Evolutionary conservation across 768 basidiomycete species (phyloP).

Genomic region (Auricularia heimuer): DNA sequence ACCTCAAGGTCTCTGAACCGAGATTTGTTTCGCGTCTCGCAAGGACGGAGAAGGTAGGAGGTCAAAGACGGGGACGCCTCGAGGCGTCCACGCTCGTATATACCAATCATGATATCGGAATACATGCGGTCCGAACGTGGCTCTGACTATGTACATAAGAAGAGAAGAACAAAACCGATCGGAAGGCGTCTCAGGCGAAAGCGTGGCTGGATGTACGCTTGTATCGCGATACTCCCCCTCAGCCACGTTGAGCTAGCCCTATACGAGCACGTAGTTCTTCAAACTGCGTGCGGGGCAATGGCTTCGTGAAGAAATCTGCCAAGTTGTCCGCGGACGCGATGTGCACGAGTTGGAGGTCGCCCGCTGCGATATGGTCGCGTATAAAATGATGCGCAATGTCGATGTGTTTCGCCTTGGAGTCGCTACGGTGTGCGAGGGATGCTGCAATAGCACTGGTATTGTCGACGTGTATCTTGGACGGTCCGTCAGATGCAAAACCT

Average conservation of each 20-base stretch:
- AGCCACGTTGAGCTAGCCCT: neutral
- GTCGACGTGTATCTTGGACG: constrained; percentile 10
- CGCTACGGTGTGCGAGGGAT: constrained; percentile 18
- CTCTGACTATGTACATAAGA: too few species aligned
- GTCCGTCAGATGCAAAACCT: neutral
- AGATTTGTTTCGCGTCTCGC: too few species aligned
- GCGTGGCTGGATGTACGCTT: too few species aligned
- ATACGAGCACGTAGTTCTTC: neutral
- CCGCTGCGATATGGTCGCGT: constrained; percentile 18
- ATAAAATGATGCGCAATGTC: constrained; percentile 29
- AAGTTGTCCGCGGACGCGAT: constrained; percentile 24
- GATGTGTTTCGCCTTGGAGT: constrained; percentile 30
- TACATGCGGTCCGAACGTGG: too few species aligned
- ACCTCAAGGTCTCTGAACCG: too few species aligned
- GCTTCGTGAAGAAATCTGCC: constrained; percentile 35
- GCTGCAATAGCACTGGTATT: constrained; percentile 17
- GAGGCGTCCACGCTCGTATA: too few species aligned
- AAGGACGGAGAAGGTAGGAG: too few species aligned
- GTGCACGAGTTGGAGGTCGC: constrained; percentile 18
- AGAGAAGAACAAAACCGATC: too few species aligned
- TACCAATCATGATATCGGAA: too few species aligned
- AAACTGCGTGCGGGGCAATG: constrained; percentile 11
- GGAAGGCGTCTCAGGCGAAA: too few species aligned
- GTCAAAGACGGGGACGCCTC: too few species aligned
- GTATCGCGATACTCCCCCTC: constrained; percentile 6